A percentile compares a stretch with the other conserved stretches of the same genome.
Evolutionary conservation across 495 filamentous ascomycete species (phyloP).

Genomic region (Staphylotrichum longicolle): DNA sequence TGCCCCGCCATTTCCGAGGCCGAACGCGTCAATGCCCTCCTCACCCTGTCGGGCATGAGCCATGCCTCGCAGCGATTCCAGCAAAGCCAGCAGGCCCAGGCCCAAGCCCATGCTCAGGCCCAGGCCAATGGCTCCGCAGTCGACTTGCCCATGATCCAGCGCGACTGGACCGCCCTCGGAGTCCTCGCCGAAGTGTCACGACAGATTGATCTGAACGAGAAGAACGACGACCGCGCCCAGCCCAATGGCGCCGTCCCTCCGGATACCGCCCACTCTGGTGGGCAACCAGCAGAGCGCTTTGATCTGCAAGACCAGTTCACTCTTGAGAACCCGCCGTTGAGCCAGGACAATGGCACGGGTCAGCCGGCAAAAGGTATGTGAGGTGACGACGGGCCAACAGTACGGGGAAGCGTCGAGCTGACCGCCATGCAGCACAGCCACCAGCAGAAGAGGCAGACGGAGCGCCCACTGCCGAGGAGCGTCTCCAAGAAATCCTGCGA

Average conservation of each 20-base stretch:
- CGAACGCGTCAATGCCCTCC: slow-evolving; percentile 63
- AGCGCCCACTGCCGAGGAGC: slow-evolving; percentile 39
- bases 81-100: slow-evolving; percentile 27
- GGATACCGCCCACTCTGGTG: slow-evolving; percentile 1
- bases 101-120: slow-evolving; percentile 36
- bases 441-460: slow-evolving; percentile 20
- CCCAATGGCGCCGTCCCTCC: slow-evolving; percentile 16
- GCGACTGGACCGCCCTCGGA: slow-evolving; percentile 67
- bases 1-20: slow-evolving; percentile 69
- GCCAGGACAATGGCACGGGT: slow-evolving; percentile 35
- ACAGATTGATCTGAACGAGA: slow-evolving; percentile 58
- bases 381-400: not conserved
- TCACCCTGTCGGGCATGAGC: slow-evolving; percentile 46
- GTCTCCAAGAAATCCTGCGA: slow-evolving; percentile 36
- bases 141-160: slow-evolving; percentile 35
- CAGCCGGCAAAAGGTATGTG: slow-evolving; percentile 39
- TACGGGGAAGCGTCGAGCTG: slow-evolving; percentile 2
- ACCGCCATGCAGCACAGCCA: slow-evolving; percentile 14
- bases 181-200: slow-evolving; percentile 80
- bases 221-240: slow-evolving; percentile 42
- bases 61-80: slow-evolving; percentile 31
- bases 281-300: slow-evolving; percentile 35
- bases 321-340: slow-evolving; percentile 44
- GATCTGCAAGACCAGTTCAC: slow-evolving; percentile 53
- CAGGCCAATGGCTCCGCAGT: slow-evolving; percentile 38